Base-by-base conservation (phyloP, 2,329 filamentous ascomycete species). In the Lachnellula occidentalis region DNA sequence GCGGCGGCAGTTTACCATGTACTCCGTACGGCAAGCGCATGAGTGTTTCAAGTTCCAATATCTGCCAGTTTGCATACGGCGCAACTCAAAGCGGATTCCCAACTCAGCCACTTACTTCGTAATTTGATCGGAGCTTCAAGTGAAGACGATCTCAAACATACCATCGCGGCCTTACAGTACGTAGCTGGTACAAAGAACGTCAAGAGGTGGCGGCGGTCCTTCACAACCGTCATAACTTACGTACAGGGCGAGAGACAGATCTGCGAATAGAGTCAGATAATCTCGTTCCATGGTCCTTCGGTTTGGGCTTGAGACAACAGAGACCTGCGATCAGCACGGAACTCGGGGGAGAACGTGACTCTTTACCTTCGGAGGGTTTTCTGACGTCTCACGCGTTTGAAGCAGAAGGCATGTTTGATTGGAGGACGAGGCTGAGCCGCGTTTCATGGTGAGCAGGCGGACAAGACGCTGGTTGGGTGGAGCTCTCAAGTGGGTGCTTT, bases 341-440 rank as follows among this genome's bases (percentile, higher is more conserved):
- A 51, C 54, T 58, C 50, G 34, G 41, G 24, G 24, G 48, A 53
- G 34, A 58, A 45, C 57, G 51, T 54, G 52, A 59, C 50, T 54
- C 31, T 54, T 54, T 56, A 53, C 36, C 31, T 36, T 48, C 24
- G 41, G 27, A 22, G n/a, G 21, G 42, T 31, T 51, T 39, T 55
- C 36, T 48, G n/a, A 19, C 19, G n/a, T 17, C 22, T 12, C 50
- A 50, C 48, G 51, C 48, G 54, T 55, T 45, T 54, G 50, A 42
- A 34, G 57, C 15, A 47, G 41, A 22, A 6, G 19, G 43, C 36
- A 24, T 15, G 47, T 45, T 51, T 54, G 36, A 55, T 59, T 57
- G 52, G 54, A 53, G 52, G 45, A 39, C 17, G 36, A 45, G 49
- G 54, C 52, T 55, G 55, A 59, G 57, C 57, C 53, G 52, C 57